Conservation (phyloP, 1,284 basidiomycete genomes). For the Entoloma clypeatum region DNA sequence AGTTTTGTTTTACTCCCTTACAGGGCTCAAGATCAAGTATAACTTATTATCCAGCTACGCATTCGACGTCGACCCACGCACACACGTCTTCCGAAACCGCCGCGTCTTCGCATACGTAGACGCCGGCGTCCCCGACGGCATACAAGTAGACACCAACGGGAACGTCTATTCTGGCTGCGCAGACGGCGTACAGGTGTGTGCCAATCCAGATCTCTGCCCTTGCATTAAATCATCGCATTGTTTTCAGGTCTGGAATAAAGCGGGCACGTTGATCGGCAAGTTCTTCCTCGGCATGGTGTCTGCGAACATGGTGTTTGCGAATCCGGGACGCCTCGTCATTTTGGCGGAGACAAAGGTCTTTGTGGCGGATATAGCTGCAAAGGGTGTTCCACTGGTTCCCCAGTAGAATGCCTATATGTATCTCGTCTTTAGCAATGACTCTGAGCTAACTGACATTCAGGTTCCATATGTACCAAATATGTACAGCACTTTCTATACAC, state of each 20-base stretch:
- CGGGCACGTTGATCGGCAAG: conserved; percentile 69
- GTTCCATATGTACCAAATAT: too few relatives aligned
- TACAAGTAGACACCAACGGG: conserved; percentile 62
- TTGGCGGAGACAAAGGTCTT: conserved; percentile 66
- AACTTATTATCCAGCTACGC: conserved; percentile 70
- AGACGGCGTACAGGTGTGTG: conserved; percentile 71
- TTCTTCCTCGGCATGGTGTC: conserved; percentile 59
- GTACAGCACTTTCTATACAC: too few relatives aligned
- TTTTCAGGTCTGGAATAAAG: conserved; percentile 52
- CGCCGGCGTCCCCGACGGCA: conserved; percentile 68
- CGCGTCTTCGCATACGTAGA: conserved; percentile 70
- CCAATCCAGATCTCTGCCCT: conserved; percentile 10
- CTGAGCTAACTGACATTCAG: too few relatives aligned
- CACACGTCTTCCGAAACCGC: conserved; percentile 56
- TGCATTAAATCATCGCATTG: conserved; percentile 1
- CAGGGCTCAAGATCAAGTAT: too few relatives aligned
- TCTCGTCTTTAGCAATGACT: too few relatives aligned
- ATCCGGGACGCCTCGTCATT: conserved; percentile 59
- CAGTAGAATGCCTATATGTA: too few relatives aligned
- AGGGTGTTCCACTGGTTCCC: too few relatives aligned
- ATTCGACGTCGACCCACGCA: conserved; percentile 63
- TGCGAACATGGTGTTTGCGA: conserved; percentile 69
- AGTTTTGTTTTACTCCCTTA: conserved; percentile 19
- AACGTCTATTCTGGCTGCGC: conserved; percentile 69
- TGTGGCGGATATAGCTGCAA: conserved; percentile 52